Conservation (phyloP, 1,284 basidiomycete species). For the Tausonia pullulans region DNA sequence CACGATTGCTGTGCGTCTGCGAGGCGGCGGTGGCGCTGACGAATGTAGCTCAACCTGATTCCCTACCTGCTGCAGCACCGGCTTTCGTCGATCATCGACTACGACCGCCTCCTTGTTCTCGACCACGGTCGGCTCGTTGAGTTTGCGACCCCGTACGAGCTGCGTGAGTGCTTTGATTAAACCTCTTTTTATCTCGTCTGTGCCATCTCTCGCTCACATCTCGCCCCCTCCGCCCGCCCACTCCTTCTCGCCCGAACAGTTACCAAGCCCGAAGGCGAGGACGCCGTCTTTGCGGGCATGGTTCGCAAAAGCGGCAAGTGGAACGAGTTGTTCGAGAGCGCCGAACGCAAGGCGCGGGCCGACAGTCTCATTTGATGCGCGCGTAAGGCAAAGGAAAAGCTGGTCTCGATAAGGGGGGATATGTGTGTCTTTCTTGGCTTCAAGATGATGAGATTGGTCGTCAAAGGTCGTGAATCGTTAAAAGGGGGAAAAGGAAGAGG, state of each 20-base stretch:
- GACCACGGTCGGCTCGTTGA: conserved; percentile 48
- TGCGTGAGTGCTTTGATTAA: background rate
- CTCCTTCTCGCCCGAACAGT: background rate
- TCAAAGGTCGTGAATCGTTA: no score
- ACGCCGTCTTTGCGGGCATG: conserved; percentile 11
- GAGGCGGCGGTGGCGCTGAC: conserved; percentile 25
- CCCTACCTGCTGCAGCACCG: conserved; percentile 20
- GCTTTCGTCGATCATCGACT: conserved; percentile 55
- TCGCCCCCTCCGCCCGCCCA: background rate
- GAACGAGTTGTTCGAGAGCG: conserved; percentile 3
- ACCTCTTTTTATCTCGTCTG: background rate
- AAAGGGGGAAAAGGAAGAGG: no score
- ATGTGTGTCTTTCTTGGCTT: no score
- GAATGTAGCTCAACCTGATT: background rate
- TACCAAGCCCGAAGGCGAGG: background rate
- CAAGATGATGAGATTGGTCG: no score
- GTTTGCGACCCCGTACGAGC: conserved; percentile 8
- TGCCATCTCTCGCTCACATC: background rate
- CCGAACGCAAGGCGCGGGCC: conserved; percentile 1
- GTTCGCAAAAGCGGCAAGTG: conserved; percentile 12
- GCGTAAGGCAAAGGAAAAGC: no score
- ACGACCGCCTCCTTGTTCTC: conserved; percentile 69
- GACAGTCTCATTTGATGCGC: no score
- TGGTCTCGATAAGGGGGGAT: no score
- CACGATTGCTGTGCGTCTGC: conserved; percentile 58